Conservation (phyloP, 331 rosid species). For the Arachis monticola region DNA sequence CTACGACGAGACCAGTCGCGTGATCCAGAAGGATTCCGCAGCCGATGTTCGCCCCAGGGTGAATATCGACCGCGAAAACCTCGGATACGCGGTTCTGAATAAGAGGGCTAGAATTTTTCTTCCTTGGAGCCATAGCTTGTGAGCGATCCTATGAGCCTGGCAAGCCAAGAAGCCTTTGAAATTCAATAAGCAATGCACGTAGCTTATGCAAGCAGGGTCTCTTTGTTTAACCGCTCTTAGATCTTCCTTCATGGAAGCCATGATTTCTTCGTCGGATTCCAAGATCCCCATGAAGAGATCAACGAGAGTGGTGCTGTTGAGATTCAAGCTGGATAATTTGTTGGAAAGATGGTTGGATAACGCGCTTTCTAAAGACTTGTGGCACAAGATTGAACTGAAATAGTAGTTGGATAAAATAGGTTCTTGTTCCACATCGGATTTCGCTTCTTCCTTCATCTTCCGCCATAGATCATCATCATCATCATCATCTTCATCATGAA, state of each 20-base stretch:
- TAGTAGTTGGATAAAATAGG: slow-evolving; percentile 67
- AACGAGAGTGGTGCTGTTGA: slow-evolving; percentile 54
- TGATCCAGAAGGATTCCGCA: slow-evolving; percentile 80
- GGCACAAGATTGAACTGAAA: slow-evolving; percentile 54
- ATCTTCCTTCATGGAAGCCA: slow-evolving; percentile 52
- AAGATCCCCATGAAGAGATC: slow-evolving; percentile 63
- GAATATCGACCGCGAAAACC: slow-evolving; percentile 81
- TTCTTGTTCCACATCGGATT: slow-evolving; percentile 60
- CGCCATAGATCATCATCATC: slow-evolving; percentile 54
- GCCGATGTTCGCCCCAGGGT: slow-evolving; percentile 87
- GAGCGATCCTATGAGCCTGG: slow-evolving; percentile 84
- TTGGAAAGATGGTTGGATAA: slow-evolving; percentile 62
- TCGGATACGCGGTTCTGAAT: slow-evolving; percentile 87
- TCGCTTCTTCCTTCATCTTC: slow-evolving; percentile 74
- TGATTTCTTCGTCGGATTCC: slow-evolving; percentile 46
- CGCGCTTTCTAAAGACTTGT: slow-evolving; percentile 63
- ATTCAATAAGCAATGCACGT: slow-evolving; percentile 72
- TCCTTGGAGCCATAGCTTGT: slow-evolving; percentile 71
- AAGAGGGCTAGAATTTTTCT: slow-evolving; percentile 64
- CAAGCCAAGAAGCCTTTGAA: slow-evolving; percentile 84
- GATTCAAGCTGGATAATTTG: slow-evolving; percentile 62
- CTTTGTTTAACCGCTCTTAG: slow-evolving; percentile 73
- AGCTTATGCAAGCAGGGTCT: slow-evolving; percentile 94
- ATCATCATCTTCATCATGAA: slow-evolving; percentile 6
- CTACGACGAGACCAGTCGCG: slow-evolving; percentile 88